These are phyloP conservation scores for Fusarium praegraminearum DNA, from an alignment of 2,329 filamentous ascomycete genomes.

Conservation along the genomic window DNA sequence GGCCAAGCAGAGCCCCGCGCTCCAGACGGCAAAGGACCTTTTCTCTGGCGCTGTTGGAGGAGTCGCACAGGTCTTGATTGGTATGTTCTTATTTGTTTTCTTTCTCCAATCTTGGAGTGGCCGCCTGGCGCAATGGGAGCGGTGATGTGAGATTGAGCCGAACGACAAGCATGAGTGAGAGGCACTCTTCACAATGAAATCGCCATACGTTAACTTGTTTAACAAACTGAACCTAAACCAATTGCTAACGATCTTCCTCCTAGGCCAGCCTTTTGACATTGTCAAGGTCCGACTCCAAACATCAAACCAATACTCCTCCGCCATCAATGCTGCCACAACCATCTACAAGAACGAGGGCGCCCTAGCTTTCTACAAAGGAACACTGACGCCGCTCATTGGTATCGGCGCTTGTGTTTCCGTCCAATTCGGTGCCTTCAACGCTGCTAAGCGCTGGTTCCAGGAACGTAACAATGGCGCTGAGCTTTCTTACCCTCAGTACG, in stretches of 20 bases:
- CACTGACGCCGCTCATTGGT: slow-evolving; percentile 90
- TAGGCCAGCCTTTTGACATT: slow-evolving; percentile 84
- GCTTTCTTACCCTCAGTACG: slow-evolving; percentile 88
- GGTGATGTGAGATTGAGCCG: slow-evolving; percentile 51
- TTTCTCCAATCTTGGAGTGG: neutral
- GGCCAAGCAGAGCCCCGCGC: slow-evolving; percentile 51
- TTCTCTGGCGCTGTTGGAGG: slow-evolving; percentile 91
- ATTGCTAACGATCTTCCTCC: slow-evolving; percentile 10
- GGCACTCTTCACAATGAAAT: slow-evolving; percentile 25
- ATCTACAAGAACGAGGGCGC: slow-evolving; percentile 92
- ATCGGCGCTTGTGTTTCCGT: slow-evolving; percentile 98
- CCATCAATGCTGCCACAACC: slow-evolving; percentile 81
- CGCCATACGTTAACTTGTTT: neutral
- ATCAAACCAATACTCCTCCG: slow-evolving; percentile 81
- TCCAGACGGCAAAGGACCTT: slow-evolving; percentile 86
- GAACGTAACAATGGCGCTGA: slow-evolving; percentile 71
- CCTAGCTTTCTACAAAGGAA: slow-evolving; percentile 97
- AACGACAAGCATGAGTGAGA: slow-evolving; percentile 3
- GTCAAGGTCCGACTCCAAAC: slow-evolving; percentile 98
- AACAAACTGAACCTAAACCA: neutral
- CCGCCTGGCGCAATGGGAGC: neutral
- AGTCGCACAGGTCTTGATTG: slow-evolving; percentile 91
- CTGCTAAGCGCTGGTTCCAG: slow-evolving; percentile 88
- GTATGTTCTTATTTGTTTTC: slow-evolving; percentile 58
- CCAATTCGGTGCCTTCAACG: slow-evolving; percentile 97